Evolutionary conservation across 2,329 filamentous ascomycete genomes (phyloP), one percentile per base, ranked within the genome.

Genomic region (Aspergillus jensenii): DNA sequence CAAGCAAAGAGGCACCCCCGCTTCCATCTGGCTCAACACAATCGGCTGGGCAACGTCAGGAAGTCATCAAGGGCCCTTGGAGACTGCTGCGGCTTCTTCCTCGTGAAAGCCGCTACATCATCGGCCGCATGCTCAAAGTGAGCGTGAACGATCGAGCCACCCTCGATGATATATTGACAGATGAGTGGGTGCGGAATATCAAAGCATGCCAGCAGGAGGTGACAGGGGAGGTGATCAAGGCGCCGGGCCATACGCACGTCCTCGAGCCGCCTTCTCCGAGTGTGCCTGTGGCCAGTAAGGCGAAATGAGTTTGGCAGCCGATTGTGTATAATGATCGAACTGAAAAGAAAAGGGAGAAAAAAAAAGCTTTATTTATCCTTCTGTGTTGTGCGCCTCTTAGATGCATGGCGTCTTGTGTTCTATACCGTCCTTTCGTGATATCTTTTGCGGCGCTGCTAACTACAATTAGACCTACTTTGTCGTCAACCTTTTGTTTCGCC

Each of bases 51-150:
- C 74, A 74, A 54, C 69, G 73, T 15, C 89, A 87, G 68, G 89
- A 93, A 71, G 85, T 91, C 0, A 96, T 99, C 66, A 91, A 92
- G 68, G 95, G 95, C 0, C 95, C 95, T 2, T 96, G 93, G 90
- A 85, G 95, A 47, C 84, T 99, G 44, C 79, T 99, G 31, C 86
- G 95, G 43, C 80, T 98, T 37, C 81, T 99, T 9, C 95, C 95
- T 1, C 84, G 93, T 59, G 95, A 98, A 76, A 96, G 89, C 63
- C 83, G 95, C 52, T 88, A 93, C 71, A 92, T 99, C 62, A 89
- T 99, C 55, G 88, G 91, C 45, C 84, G 90, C 57, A 99, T 99
- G 95, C 84, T 99, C 37, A 91, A 95, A 68, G 82, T 97, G 51
- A 87, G 96, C 67, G 91, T 93, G 0, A 89, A 86, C 70, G 88